Evolutionary conservation across 1,284 basidiomycete species (phyloP).

Genomic region (Ustilago nuda): DNA sequence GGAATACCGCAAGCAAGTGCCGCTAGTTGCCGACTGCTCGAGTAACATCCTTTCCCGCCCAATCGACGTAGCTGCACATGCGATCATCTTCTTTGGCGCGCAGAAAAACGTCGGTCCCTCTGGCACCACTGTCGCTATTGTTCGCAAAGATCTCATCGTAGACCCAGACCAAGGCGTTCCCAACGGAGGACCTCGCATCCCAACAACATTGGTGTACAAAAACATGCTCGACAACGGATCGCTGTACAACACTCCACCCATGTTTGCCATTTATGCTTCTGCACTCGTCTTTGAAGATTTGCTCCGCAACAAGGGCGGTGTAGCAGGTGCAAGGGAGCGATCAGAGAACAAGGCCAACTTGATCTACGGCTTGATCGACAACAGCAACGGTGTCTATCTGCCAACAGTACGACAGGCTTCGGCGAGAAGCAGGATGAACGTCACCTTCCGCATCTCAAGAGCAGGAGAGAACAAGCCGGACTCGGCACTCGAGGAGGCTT

Average conservation of each 20-base stretch:
- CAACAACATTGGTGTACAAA: constrained; percentile 86
- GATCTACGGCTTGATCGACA: constrained; percentile 63
- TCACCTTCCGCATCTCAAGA: constrained; percentile 65
- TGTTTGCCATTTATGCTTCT: constrained; percentile 90
- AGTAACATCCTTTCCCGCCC: constrained; percentile 97
- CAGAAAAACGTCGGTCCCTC: constrained; percentile 99
- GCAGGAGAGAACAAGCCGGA: constrained; percentile 47
- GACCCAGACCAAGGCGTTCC: constrained; percentile 60
- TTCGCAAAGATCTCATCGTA: constrained; percentile 81
- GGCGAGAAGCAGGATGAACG: constrained; percentile 66
- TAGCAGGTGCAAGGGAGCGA: constrained; percentile 71
- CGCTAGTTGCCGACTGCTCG: constrained; percentile 94
- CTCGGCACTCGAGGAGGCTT: constrained; percentile 57
- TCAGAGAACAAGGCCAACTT: constrained; percentile 45
- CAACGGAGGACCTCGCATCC: constrained; percentile 76
- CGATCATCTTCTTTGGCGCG: constrained; percentile 95
- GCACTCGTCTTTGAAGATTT: constrained; percentile 86
- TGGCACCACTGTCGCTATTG: constrained; percentile 91
- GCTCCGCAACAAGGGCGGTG: constrained; percentile 74
- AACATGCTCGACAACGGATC: constrained; percentile 82
- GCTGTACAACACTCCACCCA: constrained; percentile 94
- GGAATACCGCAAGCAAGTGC: constrained; percentile 73
- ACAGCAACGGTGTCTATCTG: constrained; percentile 47
- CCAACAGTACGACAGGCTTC: constrained; percentile 58
- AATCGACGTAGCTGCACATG: constrained; percentile 79